Conservation (phyloP, 345 rosid genomes). For the Acer negundo region DNA sequence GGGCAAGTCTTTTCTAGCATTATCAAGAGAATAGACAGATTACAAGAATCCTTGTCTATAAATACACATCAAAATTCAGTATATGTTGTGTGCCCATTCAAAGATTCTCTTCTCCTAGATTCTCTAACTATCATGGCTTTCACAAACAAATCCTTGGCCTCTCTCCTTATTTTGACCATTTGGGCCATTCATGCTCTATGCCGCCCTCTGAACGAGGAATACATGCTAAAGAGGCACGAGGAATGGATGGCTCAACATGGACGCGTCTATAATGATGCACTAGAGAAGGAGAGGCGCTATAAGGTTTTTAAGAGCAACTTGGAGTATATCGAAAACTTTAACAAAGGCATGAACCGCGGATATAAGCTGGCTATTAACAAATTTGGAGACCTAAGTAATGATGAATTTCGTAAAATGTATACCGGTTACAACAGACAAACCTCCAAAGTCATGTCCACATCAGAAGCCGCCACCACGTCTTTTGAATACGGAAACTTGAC, state of each 20-base stretch:
- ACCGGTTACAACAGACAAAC: constrained; percentile 35
- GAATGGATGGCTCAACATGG: constrained; percentile 42
- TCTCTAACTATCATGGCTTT: constrained; percentile 17
- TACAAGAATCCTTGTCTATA: constrained; percentile 20
- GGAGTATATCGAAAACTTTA: constrained; percentile 34
- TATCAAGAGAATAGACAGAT: too few relatives aligned
- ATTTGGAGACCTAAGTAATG: constrained; percentile 54
- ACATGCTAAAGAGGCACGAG: constrained; percentile 32
- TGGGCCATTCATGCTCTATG: constrained; percentile 18
- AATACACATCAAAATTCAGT: constrained; percentile 3
- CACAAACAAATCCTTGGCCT: constrained; percentile 6
- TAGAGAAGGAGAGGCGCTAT: constrained; percentile 37
- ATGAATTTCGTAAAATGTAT: constrained; percentile 50
- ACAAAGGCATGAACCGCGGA: constrained; percentile 34
- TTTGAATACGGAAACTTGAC: constrained; percentile 27
- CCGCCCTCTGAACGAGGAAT: constrained; percentile 26
- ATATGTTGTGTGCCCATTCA: background rate
- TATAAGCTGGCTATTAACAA: constrained; percentile 54
- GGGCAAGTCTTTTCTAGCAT: too few relatives aligned
- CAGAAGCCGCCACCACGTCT: background rate
- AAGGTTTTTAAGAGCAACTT: constrained; percentile 43
- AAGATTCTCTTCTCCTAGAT: background rate
- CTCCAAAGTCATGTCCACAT: background rate
- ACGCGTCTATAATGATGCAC: constrained; percentile 29
- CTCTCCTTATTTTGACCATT: constrained; percentile 25